A percentile compares a stretch with the other conserved stretches of the same genome.
These are phyloP conservation scores for Pleurotus giganteus DNA, from an alignment of 768 basidiomycete species.

Conservation along the genomic window DNA sequence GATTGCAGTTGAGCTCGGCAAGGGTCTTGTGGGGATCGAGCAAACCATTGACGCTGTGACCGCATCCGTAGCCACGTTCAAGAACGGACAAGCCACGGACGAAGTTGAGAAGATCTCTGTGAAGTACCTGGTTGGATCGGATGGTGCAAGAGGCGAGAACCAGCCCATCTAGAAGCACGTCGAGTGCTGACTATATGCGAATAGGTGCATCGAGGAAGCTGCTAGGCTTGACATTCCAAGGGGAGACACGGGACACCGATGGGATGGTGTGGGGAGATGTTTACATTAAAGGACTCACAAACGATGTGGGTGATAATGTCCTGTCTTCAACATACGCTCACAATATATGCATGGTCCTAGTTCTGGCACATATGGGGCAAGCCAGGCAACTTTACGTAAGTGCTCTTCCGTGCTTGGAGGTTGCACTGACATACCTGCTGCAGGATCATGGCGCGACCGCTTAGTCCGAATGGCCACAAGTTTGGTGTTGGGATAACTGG, in stretches of 20 bases:
- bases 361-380: conserved; percentile 21
- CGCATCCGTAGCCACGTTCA: conserved; percentile 12
- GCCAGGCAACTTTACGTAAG: conserved; percentile 16
- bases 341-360: conserved; percentile 13
- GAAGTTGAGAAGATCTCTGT: conserved; percentile 10
- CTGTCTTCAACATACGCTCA: not conserved
- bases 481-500: conserved; percentile 19
- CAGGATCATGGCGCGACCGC: conserved; percentile 17
- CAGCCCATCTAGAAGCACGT: not conserved
- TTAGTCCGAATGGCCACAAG: conserved; percentile 10
- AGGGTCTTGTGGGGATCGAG: conserved; percentile 15
- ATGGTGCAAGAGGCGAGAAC: conserved; percentile 18
- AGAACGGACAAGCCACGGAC: conserved; percentile 13
- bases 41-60: conserved; percentile 15
- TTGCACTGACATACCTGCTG: not conserved
- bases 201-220: conserved; percentile 19
- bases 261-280: conserved; percentile 24
- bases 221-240: conserved; percentile 19
- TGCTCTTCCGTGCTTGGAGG: not conserved
- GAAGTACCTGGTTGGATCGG: conserved; percentile 18
- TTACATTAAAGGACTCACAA: conserved; percentile 17
- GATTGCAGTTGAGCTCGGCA: conserved; percentile 17
- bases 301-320: conserved; percentile 13
- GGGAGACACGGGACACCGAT: conserved; percentile 22
- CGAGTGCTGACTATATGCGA: not conserved